A percentile compares a stretch with the other conserved stretches of the same genome.
Conservation (phyloP, 129 eudicot species). For the carrot (Daucus carota) region DH1_v3.0 NC_030383.2:40550001-40550500, state of each 20-base stretch:
- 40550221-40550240: not conserved
- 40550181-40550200: no score
- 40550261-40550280: not conserved
- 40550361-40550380: conserved; percentile 1
- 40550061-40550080: not conserved
- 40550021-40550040: not conserved
- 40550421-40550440: conserved; percentile 1
- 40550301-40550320: not conserved
- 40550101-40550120: not conserved
- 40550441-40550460: conserved; percentile 16
- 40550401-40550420: not conserved
- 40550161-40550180: not conserved
- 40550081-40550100: no score
- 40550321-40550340: not conserved
- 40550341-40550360: conserved; percentile 6
- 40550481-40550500: not conserved
- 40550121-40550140: no score
- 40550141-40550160: no score
- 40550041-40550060: not conserved
- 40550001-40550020: not conserved
- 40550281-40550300: not conserved
- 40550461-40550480: conserved; percentile 7
- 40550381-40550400: not conserved
- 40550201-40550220: no score
- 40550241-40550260: not conserved